Base-by-base conservation (phyloP, 352 stramenopile species). In the Phytophthora rubi region DNA sequence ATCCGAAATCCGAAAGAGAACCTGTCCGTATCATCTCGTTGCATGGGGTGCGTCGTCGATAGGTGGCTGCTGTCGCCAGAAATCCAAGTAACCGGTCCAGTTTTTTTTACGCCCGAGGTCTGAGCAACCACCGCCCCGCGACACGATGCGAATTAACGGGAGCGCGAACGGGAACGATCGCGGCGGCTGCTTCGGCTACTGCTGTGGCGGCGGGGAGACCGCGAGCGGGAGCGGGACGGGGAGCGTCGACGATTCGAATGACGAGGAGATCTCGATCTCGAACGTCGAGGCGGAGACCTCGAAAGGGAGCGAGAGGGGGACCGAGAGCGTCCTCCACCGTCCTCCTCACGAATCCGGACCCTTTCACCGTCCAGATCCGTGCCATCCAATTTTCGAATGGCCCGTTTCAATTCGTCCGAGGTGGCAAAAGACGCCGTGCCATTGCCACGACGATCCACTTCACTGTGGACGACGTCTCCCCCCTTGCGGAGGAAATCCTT, bases 351-450 rank as follows among this genome's bases (percentile, higher is more conserved):
- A 35, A 90, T 75, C 15, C 77, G 78, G 0, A 94, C 55, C 12
- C 68, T 68, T 32, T 90, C 79, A 13, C 82, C 83, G 12, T 79
- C 56, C 39, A 92, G 70, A 21, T 89, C 77, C 2, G 48, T 58
- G 32, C 72, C 74, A 49, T 91, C 70, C 35, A 94, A 58, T 57
- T 85, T 88, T 2, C 59, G 59, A 9, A 95, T 82, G 2, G 81
- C 84, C 16, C 75, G 78, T 30, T 78, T 56, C 72, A 93, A 81
- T 52, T 93, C 82, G 15, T 90, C 73, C 1, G 64, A 68, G 0
- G 84, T 88, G n/a, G 77, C 75, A 53, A 95, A 95, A 4, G 81
- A 92, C 1, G 85, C 87, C 13, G 74, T 76, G 5, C 84, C 87
- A 62, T 79, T 83, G 6, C 87, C 87, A 45, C 82, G 79, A 1